phyloP scores from a whole-genome alignment of 148 eudicot genomes.

The Camellia granthamiana region DNA sequence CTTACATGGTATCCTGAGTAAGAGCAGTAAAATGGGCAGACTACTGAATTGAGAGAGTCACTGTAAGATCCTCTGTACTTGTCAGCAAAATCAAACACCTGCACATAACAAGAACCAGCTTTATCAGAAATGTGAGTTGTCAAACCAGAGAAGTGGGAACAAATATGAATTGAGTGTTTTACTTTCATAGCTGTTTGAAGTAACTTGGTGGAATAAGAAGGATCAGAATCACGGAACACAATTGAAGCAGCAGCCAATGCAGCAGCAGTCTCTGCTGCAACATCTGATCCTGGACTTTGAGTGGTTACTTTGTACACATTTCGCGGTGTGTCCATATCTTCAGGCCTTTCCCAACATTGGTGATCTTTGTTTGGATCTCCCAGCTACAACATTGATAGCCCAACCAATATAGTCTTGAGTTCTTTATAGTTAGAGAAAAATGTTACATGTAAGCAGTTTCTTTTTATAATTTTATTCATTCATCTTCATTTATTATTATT shows the following conservation, averaged over 20 bases:
- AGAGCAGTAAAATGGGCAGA: slow-evolving; percentile 88
- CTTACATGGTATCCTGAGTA: slow-evolving; percentile 79
- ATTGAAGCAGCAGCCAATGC: slow-evolving; percentile 89
- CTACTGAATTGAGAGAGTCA: slow-evolving; percentile 63
- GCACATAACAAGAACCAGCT: background rate
- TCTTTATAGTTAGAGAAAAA: no score
- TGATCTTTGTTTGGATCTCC: no score
- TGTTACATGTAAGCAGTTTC: no score
- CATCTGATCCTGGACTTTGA: slow-evolving; percentile 85
- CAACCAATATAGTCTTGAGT: no score
- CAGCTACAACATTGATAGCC: no score
- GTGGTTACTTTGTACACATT: slow-evolving; percentile 63
- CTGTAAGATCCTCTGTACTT: slow-evolving; percentile 71
- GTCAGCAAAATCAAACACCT: slow-evolving; percentile 85
- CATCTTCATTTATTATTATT: no score
- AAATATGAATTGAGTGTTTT: background rate
- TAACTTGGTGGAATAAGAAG: slow-evolving; percentile 59
- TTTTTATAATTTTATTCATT: no score
- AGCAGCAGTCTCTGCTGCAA: slow-evolving; percentile 92
- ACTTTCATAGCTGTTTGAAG: slow-evolving; percentile 58
- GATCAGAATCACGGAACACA: slow-evolving; percentile 70
- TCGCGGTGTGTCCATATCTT: no score
- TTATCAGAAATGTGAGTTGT: background rate
- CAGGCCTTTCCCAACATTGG: no score
- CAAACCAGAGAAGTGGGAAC: background rate